Base-by-base conservation (phyloP, 2,329 filamentous ascomycete species). In the Plenodomus biglobosus region DNA sequence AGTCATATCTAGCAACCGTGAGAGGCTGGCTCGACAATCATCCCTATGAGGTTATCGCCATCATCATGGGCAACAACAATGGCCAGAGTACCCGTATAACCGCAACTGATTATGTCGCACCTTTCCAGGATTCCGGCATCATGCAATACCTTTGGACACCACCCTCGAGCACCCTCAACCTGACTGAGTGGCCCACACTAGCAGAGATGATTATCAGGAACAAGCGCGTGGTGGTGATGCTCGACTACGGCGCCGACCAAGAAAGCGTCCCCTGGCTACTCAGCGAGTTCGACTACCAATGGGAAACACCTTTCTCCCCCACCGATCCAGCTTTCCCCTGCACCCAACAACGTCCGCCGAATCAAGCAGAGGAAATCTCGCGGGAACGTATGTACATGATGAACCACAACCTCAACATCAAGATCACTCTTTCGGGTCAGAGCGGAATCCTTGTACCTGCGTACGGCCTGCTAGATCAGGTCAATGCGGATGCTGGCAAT, bases 321-420 rank as follows among this genome's bases (percentile, higher is more conserved):
- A 82, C 79, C 0, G 72, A 85, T 61, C 74, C 84, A 2, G 69
- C 71, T 0, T 95, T 96, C 68, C 90, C 91, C 0, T 96, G 92
- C 74, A 85, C 76, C 0, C 78, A 85, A 32, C 83, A 96, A 66
- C 85, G 92, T 0, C 91, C 92, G 0, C 89, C 89, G 0, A 75
- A 81, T 37, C 75, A 95, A 48, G 62, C 74, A 2, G 64, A 68
- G 0, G 72, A 78, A 2, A 77, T 82, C 7, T 66, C 67, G 0
- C 75, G 77, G 48, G 77, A 85, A 22, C 80, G 85, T 37, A 78
- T 95, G 72, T 95, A 92, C 68, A 80, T 96, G 65, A 82, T 87
- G 63, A 96, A 96, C 73, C 92, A 96, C 76, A 96, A 96, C 68
- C 80, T 96, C 49, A 96, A 96, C 69, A 80, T 86, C 50, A 75